Conservation (phyloP, 129 eudicot genomes). For the Escallonia herrerae region DNA sequence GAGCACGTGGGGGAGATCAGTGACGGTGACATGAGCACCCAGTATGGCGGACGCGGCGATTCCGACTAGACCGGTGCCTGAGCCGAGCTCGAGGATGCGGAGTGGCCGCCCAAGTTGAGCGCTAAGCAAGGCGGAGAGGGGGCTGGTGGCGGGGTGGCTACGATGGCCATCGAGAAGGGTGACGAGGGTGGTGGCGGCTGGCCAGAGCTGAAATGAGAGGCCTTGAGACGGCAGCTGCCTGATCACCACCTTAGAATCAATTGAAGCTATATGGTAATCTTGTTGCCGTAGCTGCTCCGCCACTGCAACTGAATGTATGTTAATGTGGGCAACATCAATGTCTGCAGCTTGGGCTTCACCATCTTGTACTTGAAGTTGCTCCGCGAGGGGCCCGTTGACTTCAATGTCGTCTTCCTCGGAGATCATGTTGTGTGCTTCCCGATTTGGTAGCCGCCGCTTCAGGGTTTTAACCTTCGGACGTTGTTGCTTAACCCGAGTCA, state of each 20-base stretch:
- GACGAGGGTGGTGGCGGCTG: constrained; percentile 69
- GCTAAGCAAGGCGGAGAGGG: constrained; percentile 20
- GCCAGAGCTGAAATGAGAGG: constrained; percentile 97
- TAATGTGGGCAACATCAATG: constrained; percentile 2
- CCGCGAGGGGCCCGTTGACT: constrained; percentile 31
- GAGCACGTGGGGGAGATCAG: constrained; percentile 82
- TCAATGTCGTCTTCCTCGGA: constrained; percentile 30
- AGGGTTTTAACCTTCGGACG: constrained; percentile 1
- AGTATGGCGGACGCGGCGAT: constrained; percentile 74
- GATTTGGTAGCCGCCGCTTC: constrained; percentile 12
- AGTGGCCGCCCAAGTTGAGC: constrained; percentile 7
- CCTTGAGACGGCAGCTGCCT: constrained; percentile 72
- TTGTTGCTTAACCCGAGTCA: background rate
- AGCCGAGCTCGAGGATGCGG: constrained; percentile 82
- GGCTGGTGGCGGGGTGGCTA: constrained; percentile 13
- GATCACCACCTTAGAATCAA: constrained; percentile 48
- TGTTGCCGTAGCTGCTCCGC: constrained; percentile 21
- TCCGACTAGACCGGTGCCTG: constrained; percentile 94
- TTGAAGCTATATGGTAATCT: constrained; percentile 34
- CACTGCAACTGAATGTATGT: background rate
- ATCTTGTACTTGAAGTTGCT: constrained; percentile 8
- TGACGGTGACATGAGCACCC: constrained; percentile 75
- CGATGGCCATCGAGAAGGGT: constrained; percentile 44
- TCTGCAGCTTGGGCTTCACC: background rate
- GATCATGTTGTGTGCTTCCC: background rate